phyloP scores from a whole-genome alignment of 2,329 filamentous ascomycete species.

The Annulohypoxylon truncatum region DNA sequence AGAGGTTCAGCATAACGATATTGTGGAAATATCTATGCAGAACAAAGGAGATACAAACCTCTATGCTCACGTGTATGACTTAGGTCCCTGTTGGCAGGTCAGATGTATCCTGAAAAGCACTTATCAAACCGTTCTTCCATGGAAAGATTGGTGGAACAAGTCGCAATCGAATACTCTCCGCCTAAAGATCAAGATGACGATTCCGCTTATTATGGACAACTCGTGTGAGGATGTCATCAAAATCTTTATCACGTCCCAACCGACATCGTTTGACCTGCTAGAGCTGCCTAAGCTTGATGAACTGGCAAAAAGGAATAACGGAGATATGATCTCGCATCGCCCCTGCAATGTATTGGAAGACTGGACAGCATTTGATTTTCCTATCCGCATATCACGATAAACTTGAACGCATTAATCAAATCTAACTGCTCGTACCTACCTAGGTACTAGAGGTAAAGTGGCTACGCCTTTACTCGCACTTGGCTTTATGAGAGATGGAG shows the following conservation, averaged over 20 bases:
- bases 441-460: too few species aligned
- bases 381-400: neutral
- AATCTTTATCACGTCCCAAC: constrained; percentile 17
- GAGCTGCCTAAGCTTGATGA: constrained; percentile 1
- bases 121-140: neutral
- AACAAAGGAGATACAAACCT: neutral
- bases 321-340: neutral
- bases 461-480: too few species aligned
- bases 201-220: neutral
- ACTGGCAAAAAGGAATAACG: neutral
- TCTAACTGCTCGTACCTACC: too few species aligned
- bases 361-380: neutral
- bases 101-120: neutral
- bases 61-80: constrained; percentile 3
- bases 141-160: neutral
- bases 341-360: neutral
- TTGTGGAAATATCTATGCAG: neutral
- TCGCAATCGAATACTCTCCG: too few species aligned
- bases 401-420: too few species aligned
- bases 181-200: constrained; percentile 3
- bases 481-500: too few species aligned
- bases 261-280: constrained; percentile 7
- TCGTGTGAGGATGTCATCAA: constrained; percentile 16
- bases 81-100: neutral
- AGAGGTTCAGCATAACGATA: neutral